Base-by-base conservation (phyloP, 2,329 filamentous ascomycete species). In the Penicillium sclerotigenum region DNA sequence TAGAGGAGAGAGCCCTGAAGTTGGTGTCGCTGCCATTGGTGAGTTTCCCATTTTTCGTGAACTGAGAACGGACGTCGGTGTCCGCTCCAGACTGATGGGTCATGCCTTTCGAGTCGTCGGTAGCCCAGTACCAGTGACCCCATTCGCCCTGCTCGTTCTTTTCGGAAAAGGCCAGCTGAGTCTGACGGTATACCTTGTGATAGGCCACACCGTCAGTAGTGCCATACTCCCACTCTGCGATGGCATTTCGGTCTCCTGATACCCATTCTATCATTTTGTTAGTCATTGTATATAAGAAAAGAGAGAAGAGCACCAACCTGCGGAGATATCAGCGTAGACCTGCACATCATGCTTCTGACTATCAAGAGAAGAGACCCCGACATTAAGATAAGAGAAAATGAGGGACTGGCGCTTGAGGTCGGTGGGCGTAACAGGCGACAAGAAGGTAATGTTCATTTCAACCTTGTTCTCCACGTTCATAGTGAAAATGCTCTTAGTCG, bases 311-410 rank as follows among this genome's bases (percentile, higher is more conserved):
- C 28, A 70, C 80, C 69, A 69, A 87, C 85, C 85, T 52, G 84
- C 86, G 50, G 87, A 86, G 37, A 90, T 85, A 66, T 91, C 89
- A 24, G 86, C 80, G 67, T 92, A 91, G 5, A 91, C 66, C 65
- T 90, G 83, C 1, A 91, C 85, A 41, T 82, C 74, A 68, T 91
- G 88, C 1, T 76, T 63, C 3, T 68, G 68, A 11, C 85, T 86
- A 70, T 91, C 88, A 2, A 83, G 65, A 1, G 87, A 87, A 34
- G 72, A 72, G 7, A 88, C 83, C 10, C 79, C 80, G 26, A 89
- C 81, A 28, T 87, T 75, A 53, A 91, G 75, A 72, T 91, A 91
- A 1, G 87, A 88, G 59, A 88, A 88, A 18, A 85, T 78, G 42
- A 90, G 75, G 7, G 87, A 90, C 67, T 90, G 87, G 34, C 87